Evolutionary conservation across 331 rosid genomes (phyloP).

Genomic region (Prunus yedoensis): DNA sequence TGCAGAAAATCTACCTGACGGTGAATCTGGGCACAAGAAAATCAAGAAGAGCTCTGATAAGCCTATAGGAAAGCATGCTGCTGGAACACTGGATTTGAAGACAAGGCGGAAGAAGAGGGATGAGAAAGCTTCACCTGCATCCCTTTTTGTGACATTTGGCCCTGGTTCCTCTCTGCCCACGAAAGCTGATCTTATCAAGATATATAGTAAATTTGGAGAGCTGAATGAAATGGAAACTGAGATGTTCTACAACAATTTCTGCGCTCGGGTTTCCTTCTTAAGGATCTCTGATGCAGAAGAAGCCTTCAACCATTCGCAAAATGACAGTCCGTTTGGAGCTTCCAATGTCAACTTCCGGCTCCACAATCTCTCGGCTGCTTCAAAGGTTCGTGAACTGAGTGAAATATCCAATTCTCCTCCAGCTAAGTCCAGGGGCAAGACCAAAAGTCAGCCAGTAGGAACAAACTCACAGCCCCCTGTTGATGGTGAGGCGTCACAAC

Average conservation of each 20-base stretch:
- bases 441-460: slow-evolving; percentile 24
- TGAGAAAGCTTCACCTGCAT: slow-evolving; percentile 33
- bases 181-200: slow-evolving; percentile 50
- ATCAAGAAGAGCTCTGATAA: slow-evolving; percentile 29
- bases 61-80: slow-evolving; percentile 17
- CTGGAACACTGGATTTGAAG: slow-evolving; percentile 17
- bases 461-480: slow-evolving; percentile 22
- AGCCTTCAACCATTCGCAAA: slow-evolving; percentile 50
- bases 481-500: slow-evolving; percentile 33
- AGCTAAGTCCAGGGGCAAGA: slow-evolving; percentile 21
- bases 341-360: slow-evolving; percentile 47
- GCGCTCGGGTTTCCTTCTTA: slow-evolving; percentile 60
- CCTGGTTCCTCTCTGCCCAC: slow-evolving; percentile 63
- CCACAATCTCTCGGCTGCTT: slow-evolving; percentile 24
- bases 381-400: slow-evolving; percentile 41
- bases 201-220: slow-evolving; percentile 56
- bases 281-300: slow-evolving; percentile 48
- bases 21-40: slow-evolving; percentile 36
- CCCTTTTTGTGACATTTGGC: slow-evolving; percentile 50
- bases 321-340: slow-evolving; percentile 49
- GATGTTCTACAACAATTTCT: slow-evolving; percentile 43
- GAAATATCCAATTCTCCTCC: slow-evolving; percentile 33
- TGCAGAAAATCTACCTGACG: slow-evolving; percentile 15
- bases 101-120: slow-evolving; percentile 16
- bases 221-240: slow-evolving; percentile 61